These are phyloP conservation scores for Ligustrum vulgare DNA, from an alignment of 257 asterid species.

Conservation along the genomic window DNA sequence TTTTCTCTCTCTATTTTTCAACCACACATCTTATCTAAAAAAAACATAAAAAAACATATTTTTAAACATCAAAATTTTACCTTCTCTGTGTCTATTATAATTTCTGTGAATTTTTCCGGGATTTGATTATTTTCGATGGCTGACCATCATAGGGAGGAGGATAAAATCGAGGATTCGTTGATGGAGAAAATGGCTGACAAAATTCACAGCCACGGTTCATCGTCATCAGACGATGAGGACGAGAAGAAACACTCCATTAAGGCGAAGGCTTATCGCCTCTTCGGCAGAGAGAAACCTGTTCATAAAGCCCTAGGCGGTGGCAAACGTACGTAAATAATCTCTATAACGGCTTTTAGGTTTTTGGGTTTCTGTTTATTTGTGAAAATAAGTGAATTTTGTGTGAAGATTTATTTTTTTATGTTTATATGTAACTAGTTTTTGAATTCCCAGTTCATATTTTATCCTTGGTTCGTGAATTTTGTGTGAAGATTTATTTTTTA, in stretches of 20 bases:
- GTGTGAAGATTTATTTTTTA: background rate
- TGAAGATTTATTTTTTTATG: background rate
- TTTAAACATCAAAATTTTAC: no score
- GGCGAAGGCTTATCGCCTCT: slow-evolving; percentile 58
- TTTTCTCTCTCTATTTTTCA: no score
- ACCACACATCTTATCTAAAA: no score
- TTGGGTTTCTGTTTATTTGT: background rate
- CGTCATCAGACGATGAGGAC: slow-evolving; percentile 53
- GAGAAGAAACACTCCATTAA: slow-evolving; percentile 51
- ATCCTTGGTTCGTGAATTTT: no score
- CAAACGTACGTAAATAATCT: slow-evolving; percentile 46
- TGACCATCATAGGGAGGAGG: slow-evolving; percentile 63
- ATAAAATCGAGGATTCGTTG: slow-evolving; percentile 48
- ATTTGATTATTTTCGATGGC: slow-evolving; percentile 40
- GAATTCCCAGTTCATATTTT: no score
- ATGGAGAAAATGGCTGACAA: slow-evolving; percentile 56
- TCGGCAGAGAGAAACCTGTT: slow-evolving; percentile 74
- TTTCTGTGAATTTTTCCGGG: background rate
- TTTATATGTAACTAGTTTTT: background rate
- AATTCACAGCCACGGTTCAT: slow-evolving; percentile 34
- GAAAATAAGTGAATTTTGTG: background rate
- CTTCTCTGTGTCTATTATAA: slow-evolving; percentile 10
- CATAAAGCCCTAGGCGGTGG: slow-evolving; percentile 83
- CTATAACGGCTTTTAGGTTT: background rate
- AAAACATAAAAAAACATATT: no score